Conservation (phyloP, 805 yeast genomes). For the Isabelozyma pseudorhagii region DNA sequence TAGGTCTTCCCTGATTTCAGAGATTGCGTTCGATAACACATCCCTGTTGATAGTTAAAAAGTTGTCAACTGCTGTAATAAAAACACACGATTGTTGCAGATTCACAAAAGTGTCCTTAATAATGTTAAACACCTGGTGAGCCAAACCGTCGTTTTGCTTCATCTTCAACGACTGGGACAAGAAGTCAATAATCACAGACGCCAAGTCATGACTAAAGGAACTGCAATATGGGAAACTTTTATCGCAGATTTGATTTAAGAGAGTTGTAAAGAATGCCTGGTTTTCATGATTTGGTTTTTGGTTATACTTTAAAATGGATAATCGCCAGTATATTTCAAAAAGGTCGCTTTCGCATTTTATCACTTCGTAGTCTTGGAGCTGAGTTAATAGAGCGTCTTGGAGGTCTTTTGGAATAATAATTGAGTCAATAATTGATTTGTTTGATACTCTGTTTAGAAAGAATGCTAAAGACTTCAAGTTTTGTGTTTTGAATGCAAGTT, state of each 20-base stretch:
- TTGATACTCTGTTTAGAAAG: constrained; percentile 11
- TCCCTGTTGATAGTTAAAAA: constrained; percentile 13
- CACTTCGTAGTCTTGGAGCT: constrained; percentile 5
- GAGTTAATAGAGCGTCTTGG: constrained; percentile 9
- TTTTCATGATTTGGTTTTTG: constrained; percentile 20
- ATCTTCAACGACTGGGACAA: constrained; percentile 21
- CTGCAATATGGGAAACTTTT: constrained; percentile 6
- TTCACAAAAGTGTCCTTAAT: constrained; percentile 9
- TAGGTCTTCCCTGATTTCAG: constrained; percentile 8
- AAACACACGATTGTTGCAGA: constrained; percentile 28
- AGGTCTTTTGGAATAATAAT: constrained; percentile 30
- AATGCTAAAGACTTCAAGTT: constrained; percentile 21
- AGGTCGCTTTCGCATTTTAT: constrained; percentile 9
- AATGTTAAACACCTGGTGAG: constrained; percentile 6
- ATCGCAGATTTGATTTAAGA: constrained; percentile 8
- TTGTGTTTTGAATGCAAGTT: constrained; percentile 9
- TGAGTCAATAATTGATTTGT: constrained; percentile 5
- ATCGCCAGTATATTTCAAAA: constrained; percentile 52
- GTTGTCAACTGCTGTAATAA: constrained; percentile 31
- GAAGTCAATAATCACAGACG: constrained; percentile 37
- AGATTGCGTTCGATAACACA: background rate
- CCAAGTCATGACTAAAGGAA: constrained; percentile 36
- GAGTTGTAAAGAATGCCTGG: constrained; percentile 12
- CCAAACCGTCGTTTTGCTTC: constrained; percentile 1
- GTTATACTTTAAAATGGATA: constrained; percentile 39